Evolutionary conservation across 441 rosid species (phyloP).

Genomic region (Gossypium trilobum): DNA sequence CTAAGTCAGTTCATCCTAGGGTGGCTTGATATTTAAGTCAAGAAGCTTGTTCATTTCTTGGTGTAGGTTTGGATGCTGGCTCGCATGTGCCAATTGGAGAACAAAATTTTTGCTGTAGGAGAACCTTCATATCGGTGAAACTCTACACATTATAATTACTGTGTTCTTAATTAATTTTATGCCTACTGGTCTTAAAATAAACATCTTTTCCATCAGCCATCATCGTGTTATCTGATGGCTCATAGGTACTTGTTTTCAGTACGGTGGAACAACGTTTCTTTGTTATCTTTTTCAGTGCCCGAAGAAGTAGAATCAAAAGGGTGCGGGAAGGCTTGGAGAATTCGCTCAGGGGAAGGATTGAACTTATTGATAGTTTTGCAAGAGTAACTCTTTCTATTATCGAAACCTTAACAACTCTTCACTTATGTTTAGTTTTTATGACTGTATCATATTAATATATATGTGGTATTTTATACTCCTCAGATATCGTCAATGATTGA

Average conservation of each 20-base stretch:
- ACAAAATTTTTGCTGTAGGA: constrained; percentile 87
- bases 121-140: constrained; percentile 86
- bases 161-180: neutral
- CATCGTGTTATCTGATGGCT: neutral
- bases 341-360: constrained; percentile 71
- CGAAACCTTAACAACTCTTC: neutral
- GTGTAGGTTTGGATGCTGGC: constrained; percentile 89
- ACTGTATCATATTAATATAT: neutral
- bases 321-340: constrained; percentile 72
- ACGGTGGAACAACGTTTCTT: constrained; percentile 15
- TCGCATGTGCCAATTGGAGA: constrained; percentile 91
- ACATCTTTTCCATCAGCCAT: neutral
- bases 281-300: constrained; percentile 39
- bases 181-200: neutral
- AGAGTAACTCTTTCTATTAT: constrained; percentile 41
- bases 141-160: constrained; percentile 7
- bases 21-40: constrained; percentile 6
- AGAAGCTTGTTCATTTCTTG: constrained; percentile 14
- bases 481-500: constrained; percentile 96
- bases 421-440: constrained; percentile 1
- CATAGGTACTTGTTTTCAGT: constrained; percentile 1
- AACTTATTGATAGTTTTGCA: constrained; percentile 83
- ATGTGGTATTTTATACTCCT: neutral
- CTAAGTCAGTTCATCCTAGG: neutral
- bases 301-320: constrained; percentile 64